Percentiles rank a stretch among this genome's conserved stretches.
These are phyloP conservation scores for Pontederia paniculata DNA, from an alignment of 176 grass and related monocot species.

Conservation along the genomic window DNA sequence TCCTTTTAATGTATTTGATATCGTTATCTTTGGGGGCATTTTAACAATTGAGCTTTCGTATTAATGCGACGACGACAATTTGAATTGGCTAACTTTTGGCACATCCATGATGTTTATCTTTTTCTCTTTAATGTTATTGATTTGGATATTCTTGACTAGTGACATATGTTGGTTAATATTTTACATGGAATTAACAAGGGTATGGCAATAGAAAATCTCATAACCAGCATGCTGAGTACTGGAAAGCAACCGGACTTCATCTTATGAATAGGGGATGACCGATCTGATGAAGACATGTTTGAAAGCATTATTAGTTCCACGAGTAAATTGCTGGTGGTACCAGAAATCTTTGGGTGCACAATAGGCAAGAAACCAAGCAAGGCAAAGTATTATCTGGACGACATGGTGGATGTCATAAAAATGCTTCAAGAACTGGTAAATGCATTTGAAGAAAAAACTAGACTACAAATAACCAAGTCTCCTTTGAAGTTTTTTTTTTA, in stretches of 20 bases:
- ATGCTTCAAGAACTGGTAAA: constrained; percentile 27
- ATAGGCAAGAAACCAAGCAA: constrained; percentile 33
- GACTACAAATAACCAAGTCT: not conserved
- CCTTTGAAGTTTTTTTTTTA: constrained; percentile 14
- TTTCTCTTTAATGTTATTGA: too few relatives aligned
- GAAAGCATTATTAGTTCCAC: constrained; percentile 2
- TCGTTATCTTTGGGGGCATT: not conserved
- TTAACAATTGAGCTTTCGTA: not conserved
- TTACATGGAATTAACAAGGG: constrained; percentile 34
- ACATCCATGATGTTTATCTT: too few relatives aligned
- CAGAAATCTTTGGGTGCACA: constrained; percentile 29
- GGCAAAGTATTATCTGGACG: constrained; percentile 31
- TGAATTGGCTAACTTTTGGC: too few relatives aligned
- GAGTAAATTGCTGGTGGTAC: not conserved
- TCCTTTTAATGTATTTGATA: not conserved
- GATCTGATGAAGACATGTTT: constrained; percentile 38
- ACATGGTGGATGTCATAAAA: constrained; percentile 21
- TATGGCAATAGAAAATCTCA: constrained; percentile 13
- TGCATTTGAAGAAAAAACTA: not conserved
- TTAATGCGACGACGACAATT: too few relatives aligned
- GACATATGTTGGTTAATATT: not conserved
- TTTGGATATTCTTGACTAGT: not conserved
- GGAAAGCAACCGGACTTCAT: constrained; percentile 19
- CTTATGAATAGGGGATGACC: constrained; percentile 32
- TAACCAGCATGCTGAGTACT: not conserved